phyloP scores from a whole-genome alignment of 352 stramenopile genomes.

The Peronosclerospora sorghi region DNA sequence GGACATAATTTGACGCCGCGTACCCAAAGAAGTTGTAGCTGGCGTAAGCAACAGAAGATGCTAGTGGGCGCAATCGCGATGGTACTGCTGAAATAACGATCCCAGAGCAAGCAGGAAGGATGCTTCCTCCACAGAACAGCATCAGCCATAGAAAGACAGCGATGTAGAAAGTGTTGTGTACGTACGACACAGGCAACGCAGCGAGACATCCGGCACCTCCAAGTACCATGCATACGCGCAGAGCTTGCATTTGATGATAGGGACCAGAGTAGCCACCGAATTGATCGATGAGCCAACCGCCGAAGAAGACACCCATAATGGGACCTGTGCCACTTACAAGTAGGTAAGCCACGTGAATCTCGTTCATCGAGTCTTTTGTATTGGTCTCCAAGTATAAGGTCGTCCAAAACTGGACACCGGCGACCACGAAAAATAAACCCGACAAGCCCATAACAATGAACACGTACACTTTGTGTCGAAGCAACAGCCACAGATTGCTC shows the following conservation, averaged over 20 bases:
- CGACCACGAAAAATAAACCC: slow-evolving; percentile 75
- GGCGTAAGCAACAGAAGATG: no score
- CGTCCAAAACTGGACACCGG: slow-evolving; percentile 76
- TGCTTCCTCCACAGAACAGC: no score
- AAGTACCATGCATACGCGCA: slow-evolving; percentile 64
- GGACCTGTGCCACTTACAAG: slow-evolving; percentile 60
- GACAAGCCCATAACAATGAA: slow-evolving; percentile 72
- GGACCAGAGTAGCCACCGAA: no score
- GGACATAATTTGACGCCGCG: no score
- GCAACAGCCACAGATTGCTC: slow-evolving; percentile 37
- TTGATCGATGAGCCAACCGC: slow-evolving; percentile 75
- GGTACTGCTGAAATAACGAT: no score
- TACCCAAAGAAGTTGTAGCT: no score
- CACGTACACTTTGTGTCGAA: slow-evolving; percentile 60
- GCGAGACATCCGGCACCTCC: slow-evolving; percentile 35
- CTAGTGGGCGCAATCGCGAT: no score
- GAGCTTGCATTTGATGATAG: slow-evolving; percentile 49
- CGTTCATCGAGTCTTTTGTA: no score
- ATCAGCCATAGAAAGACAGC: no score
- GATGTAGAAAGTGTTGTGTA: no score
- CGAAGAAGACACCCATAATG: slow-evolving; percentile 84
- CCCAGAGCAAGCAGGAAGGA: no score
- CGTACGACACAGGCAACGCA: slow-evolving; percentile 52
- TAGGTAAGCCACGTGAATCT: slow-evolving; percentile 66
- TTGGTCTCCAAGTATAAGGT: no score